Percentiles rank a stretch among this genome's conserved stretches.
Conservation (phyloP, 306 rosid genomes). For the Arachis stenosperma region DNA sequence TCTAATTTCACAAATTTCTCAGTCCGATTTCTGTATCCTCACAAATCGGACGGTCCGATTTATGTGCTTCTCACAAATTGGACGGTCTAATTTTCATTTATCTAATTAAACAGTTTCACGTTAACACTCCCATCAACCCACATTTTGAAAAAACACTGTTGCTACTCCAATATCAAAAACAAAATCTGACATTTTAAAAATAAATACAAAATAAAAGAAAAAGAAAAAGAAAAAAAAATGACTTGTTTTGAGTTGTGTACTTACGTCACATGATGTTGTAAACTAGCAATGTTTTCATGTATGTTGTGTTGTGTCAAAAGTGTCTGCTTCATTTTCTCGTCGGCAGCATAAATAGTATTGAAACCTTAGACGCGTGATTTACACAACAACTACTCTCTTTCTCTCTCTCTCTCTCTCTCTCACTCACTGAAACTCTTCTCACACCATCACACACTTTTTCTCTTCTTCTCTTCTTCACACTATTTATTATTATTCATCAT, state of each 20-base stretch:
- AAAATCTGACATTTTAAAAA: too few species aligned
- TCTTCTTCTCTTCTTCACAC: background rate
- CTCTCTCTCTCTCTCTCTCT: conserved; percentile 23
- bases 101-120: too few species aligned
- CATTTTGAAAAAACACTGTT: too few species aligned
- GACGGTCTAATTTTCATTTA: too few species aligned
- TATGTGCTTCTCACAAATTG: too few species aligned
- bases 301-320: conserved; percentile 37
- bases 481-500: background rate
- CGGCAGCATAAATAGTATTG: conserved; percentile 51
- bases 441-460: background rate
- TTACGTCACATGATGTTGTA: background rate
- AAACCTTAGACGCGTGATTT: conserved; percentile 40
- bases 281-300: background rate
- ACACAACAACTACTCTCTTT: background rate
- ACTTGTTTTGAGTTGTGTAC: background rate
- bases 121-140: too few species aligned
- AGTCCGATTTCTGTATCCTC: too few species aligned
- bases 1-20: too few species aligned
- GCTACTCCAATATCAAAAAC: too few species aligned
- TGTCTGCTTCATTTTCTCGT: conserved; percentile 48
- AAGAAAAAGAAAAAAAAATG: too few species aligned
- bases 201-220: too few species aligned
- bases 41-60: too few species aligned
- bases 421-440: background rate